Percentiles rank a stretch among this genome's conserved stretches.
Conservation (phyloP, 768 basidiomycete species). For the Pleurotus citrinopileatus region DNA sequence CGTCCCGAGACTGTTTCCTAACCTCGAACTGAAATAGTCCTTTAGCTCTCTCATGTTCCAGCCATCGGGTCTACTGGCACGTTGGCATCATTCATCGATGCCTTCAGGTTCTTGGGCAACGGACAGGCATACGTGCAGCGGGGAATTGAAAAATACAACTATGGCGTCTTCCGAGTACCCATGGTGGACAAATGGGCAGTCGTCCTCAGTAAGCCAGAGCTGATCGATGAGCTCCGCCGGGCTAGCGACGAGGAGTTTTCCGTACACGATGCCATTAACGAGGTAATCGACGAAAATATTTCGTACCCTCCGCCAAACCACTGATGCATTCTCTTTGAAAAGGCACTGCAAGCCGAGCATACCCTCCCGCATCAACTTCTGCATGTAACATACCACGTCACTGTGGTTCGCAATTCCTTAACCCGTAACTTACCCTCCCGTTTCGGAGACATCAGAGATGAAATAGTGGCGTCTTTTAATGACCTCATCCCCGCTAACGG, state of each 20-base stretch:
- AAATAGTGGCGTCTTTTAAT: not conserved
- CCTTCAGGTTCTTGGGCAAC: not conserved
- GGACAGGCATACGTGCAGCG: not conserved
- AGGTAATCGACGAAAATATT: not conserved
- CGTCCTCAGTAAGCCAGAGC: not conserved
- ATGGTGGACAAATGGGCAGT: not conserved
- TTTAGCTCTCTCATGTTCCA: not conserved
- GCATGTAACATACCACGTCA: not conserved
- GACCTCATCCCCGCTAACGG: not conserved
- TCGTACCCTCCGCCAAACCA: not conserved
- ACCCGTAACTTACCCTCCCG: not conserved
- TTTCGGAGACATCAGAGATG: not conserved
- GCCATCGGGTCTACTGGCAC: not conserved
- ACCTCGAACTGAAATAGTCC: no score
- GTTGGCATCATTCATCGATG: not conserved
- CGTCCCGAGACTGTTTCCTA: no score
- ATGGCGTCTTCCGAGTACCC: not conserved
- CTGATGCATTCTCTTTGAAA: not conserved
- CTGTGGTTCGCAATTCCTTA: not conserved
- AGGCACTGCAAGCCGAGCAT: not conserved
- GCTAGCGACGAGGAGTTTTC: not conserved
- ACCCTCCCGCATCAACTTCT: not conserved
- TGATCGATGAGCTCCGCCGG: not conserved
- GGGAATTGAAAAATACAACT: not conserved
- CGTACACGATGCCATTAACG: not conserved